phyloP scores from a whole-genome alignment of 306 rosid genomes.

The Castanopsis chinensis region DNA sequence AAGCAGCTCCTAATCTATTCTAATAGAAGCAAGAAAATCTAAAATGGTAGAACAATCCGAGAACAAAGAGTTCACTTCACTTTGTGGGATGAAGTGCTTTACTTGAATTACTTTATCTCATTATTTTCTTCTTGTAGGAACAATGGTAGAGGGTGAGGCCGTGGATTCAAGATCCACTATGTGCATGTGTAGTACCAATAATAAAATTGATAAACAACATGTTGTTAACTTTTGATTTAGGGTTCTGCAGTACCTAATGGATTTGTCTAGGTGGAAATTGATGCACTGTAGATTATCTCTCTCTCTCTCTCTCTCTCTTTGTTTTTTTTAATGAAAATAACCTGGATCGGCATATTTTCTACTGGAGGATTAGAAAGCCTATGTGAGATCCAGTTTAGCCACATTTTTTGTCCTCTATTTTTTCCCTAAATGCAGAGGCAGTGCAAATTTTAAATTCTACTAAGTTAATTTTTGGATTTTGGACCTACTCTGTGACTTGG shows the following conservation, averaged over 20 bases:
- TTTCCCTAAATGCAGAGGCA: background rate
- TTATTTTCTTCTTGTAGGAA: background rate
- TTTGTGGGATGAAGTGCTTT: background rate
- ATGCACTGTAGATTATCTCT: background rate
- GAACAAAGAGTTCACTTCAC: no score
- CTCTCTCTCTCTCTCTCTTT: background rate
- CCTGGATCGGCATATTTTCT: background rate
- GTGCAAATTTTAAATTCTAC: background rate
- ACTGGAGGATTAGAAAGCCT: background rate
- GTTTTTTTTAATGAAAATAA: background rate
- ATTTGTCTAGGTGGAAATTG: background rate
- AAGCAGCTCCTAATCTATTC: no score
- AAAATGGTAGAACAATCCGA: no score
- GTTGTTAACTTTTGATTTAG: background rate
- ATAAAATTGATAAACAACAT: background rate
- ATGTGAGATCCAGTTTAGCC: background rate
- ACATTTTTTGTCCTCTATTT: background rate
- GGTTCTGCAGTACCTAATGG: background rate
- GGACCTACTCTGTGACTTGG: background rate
- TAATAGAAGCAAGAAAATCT: no score
- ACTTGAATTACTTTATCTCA: background rate
- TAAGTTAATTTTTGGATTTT: background rate
- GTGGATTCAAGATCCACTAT: no score
- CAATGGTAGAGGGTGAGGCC: no score
- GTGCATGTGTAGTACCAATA: no score